phyloP scores from a whole-genome alignment of 2,329 filamentous ascomycete genomes.

The Ophiostoma australiae region DNA sequence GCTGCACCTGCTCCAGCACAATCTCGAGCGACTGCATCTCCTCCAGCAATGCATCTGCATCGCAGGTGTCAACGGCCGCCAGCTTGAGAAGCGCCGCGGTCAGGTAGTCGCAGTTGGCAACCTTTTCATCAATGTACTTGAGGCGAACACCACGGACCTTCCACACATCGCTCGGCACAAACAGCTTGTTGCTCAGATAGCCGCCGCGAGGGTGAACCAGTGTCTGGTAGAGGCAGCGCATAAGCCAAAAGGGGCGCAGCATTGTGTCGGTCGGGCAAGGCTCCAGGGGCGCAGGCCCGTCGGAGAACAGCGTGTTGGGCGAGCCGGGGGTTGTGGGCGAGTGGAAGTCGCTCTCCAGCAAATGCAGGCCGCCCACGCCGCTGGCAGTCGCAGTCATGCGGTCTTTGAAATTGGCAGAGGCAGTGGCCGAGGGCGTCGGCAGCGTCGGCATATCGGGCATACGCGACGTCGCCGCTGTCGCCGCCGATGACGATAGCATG shows the following conservation, averaged over 20 bases:
- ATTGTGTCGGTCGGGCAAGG: constrained; percentile 85
- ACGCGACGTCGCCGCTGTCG: constrained; percentile 36
- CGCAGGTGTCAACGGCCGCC: constrained; percentile 75
- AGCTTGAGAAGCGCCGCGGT: constrained; percentile 85
- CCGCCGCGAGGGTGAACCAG: constrained; percentile 86
- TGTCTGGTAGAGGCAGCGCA: constrained; percentile 90
- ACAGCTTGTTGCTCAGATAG: constrained; percentile 85
- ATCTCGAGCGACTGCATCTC: constrained; percentile 89
- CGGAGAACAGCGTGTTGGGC: constrained; percentile 56
- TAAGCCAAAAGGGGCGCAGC: constrained; percentile 95
- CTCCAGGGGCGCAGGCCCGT: constrained; percentile 74
- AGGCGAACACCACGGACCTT: constrained; percentile 89
- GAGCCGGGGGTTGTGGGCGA: constrained; percentile 57
- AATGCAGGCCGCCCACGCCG: constrained; percentile 63
- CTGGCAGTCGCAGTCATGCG: constrained; percentile 49
- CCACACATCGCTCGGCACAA: constrained; percentile 91
- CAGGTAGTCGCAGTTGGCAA: constrained; percentile 82
- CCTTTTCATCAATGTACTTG: constrained; percentile 87
- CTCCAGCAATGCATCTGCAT: constrained; percentile 86
- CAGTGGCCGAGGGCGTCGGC: constrained; percentile 63
- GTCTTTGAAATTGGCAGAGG: constrained; percentile 56
- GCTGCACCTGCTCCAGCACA: constrained; percentile 80
- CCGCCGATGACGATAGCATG: constrained; percentile 34
- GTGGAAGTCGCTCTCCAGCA: constrained; percentile 82
- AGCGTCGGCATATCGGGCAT: constrained; percentile 56